Evolutionary conservation across 2,329 filamentous ascomycete genomes (phyloP).

Genomic region (Calonectria hawksworthii): DNA sequence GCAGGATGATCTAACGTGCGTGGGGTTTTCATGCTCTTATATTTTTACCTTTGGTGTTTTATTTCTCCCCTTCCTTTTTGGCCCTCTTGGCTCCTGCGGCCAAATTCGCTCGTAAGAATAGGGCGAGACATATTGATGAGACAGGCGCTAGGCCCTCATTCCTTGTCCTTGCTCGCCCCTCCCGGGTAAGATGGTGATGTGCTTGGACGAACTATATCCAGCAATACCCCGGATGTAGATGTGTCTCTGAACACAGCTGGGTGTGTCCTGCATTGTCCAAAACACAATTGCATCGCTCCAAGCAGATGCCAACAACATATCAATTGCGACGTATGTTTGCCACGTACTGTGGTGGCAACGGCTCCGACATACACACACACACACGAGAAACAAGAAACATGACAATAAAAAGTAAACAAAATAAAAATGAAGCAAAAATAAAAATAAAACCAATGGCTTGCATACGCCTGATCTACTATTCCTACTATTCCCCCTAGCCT

Average conservation of each 20-base stretch:
- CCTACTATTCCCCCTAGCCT: conserved; percentile 7
- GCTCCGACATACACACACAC: no score
- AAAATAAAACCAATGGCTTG: neutral
- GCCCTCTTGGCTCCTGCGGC: neutral
- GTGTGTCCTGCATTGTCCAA: neutral
- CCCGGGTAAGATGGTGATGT: conserved; percentile 11
- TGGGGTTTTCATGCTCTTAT: conserved; percentile 7
- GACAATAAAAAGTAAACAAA: neutral
- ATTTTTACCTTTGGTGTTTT: neutral
- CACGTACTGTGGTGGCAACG: neutral
- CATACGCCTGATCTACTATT: neutral
- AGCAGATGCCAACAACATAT: neutral
- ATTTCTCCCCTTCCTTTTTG: neutral
- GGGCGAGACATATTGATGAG: conserved; percentile 21
- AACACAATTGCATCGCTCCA: neutral
- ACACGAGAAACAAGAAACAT: neutral
- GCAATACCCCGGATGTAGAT: conserved; percentile 18
- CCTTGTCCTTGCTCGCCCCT: conserved; percentile 13
- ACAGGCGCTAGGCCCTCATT: conserved; percentile 15
- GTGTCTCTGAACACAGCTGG: neutral
- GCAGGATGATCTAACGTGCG: conserved; percentile 13
- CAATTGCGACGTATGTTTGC: neutral
- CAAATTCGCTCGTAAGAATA: conserved; percentile 1
- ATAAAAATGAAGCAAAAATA: neutral
- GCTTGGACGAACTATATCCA: conserved; percentile 16